Base-by-base conservation (phyloP, 1,284 basidiomycete genomes). In the Cutaneotrichosporon cyanovorans region DNA sequence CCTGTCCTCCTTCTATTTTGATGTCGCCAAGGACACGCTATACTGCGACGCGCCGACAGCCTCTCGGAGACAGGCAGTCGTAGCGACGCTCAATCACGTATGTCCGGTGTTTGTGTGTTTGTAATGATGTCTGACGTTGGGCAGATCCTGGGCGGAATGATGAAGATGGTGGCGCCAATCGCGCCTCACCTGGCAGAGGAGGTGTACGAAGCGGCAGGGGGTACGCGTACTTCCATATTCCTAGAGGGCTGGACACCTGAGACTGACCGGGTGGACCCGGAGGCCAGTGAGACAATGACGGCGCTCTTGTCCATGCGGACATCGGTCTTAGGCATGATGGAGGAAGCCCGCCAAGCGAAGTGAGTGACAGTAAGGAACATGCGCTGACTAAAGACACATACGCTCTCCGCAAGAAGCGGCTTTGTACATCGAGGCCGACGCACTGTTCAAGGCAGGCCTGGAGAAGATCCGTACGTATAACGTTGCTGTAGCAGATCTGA, bases 141-240 rank as follows among this genome's bases (percentile, higher is more conserved):
- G n/a, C 60, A 90, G 87, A 75, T 84, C 31, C 68, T 96, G 41
- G 70, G 75, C 20, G 82, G 80, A 1, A 78, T 91, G 69, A 80
- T 80, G 0, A 77, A 77, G 6, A 77, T 91, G 14, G 74, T 93
- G 36, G 87, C 89, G 0, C 95, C 93, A 0, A 82, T 97, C 22
- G 75, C 87, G 5, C 93, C 95, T 2, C 86, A 95, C 63, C 78
- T 97, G 3, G 86, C 89, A 0, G 92, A 97, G 71, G 93, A 98
- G 66, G 80, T 95, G 40, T 78, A 86, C 58, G 76, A 80, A 37
- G 39, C 42, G 20, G 34, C 25, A 1, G 14, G 23, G 14, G 36
- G 21, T 31, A 23, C 8, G 21, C n/a, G 7, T 1, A 22, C 49
- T 21, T 64, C 59, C 0, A 76, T 85, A 16, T 90, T 89, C 59